Base-by-base conservation (phyloP, 768 basidiomycete species). In the Leccinum subtestaceum region DNA sequence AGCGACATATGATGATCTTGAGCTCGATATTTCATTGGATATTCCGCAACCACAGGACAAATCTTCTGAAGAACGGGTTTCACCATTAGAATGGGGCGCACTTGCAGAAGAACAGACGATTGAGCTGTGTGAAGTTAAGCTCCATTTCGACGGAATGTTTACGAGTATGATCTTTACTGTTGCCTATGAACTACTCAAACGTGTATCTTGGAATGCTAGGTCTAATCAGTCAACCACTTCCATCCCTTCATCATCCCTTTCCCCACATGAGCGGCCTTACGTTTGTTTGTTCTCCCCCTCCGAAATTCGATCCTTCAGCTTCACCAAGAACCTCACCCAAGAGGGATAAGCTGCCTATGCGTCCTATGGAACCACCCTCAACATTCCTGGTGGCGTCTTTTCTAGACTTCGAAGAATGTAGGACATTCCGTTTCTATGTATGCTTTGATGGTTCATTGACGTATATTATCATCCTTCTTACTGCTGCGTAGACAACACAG, bases 381-480 rank as follows among this genome's bases (percentile, higher is more conserved):
- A 70, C 84, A 10, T 83, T 81, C 63, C 69, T 91, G 6, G 76
- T 80, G 10, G 77, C 79, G 21, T 80, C 76, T 52, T 83, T 78
- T 60, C 70, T 87, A n/a, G 80, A 89, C 58, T 84, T 86, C 51
- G 80, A 78, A 50, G 80, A 86, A 59, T 86, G 88, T 89, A 70
- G 61, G 82, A 61, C 36, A 38, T 56, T 34, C 27, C 50, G 57
- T 19, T 55, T 55, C 5, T 27, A 47, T 31, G 23, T 12, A 32
- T 29, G 17, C 38, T 50, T 48, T 15, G 32, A 50, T 11, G 23
- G 27, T 25, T 32, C 10, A 34, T 45, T 56, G 29, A 60, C 45
- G 55, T 56, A 23, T 31, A 29, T 51, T 15, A 43, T 58, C 50
- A 79, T 78, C 76, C 60, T 59, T 65, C 15, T 72, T 76, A 12